Percentiles rank a stretch among this genome's conserved stretches.
phyloP scores from a whole-genome alignment of 2,329 filamentous ascomycete species.

The Colletotrichum orbiculare region DNA sequence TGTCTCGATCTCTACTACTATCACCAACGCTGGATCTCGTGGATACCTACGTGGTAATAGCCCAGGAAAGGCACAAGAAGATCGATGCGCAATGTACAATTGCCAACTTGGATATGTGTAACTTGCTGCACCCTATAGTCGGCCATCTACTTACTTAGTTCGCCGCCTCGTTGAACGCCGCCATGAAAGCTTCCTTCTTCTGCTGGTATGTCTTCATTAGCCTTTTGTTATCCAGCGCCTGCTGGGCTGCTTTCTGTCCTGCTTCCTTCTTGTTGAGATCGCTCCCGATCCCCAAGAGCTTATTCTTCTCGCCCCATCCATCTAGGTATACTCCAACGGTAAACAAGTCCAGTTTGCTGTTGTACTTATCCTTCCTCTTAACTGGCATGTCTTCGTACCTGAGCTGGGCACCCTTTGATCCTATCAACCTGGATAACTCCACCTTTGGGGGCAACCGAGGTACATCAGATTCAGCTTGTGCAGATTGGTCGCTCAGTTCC shows the following conservation, averaged over 20 bases:
- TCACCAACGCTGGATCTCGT: too few species aligned
- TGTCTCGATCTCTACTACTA: too few species aligned
- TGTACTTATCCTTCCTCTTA: conserved; percentile 62
- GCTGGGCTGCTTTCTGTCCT: conserved; percentile 71
- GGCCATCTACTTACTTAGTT: background rate
- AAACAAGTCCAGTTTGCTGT: conserved; percentile 66
- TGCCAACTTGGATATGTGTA: background rate
- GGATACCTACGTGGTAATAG: too few species aligned
- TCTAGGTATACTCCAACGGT: conserved; percentile 73
- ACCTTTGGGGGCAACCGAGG: conserved; percentile 55
- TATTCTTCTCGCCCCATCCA: conserved; percentile 74
- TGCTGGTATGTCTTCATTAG: conserved; percentile 62
- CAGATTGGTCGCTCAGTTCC: conserved; percentile 37
- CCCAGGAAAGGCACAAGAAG: too few species aligned
- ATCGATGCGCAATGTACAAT: background rate
- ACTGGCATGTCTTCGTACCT: conserved; percentile 67
- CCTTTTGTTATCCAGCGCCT: conserved; percentile 74
- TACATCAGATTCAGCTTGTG: background rate
- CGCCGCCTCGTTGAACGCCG: conserved; percentile 18
- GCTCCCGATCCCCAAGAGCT: conserved; percentile 71
- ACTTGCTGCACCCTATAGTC: background rate
- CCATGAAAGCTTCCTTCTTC: conserved; percentile 59
- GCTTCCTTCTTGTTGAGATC: conserved; percentile 77
- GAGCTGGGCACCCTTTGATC: conserved; percentile 67
- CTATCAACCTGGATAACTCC: conserved; percentile 61